phyloP scores from a whole-genome alignment of 2,329 filamentous ascomycete species.

The Fusarium odoratissimum region DNA sequence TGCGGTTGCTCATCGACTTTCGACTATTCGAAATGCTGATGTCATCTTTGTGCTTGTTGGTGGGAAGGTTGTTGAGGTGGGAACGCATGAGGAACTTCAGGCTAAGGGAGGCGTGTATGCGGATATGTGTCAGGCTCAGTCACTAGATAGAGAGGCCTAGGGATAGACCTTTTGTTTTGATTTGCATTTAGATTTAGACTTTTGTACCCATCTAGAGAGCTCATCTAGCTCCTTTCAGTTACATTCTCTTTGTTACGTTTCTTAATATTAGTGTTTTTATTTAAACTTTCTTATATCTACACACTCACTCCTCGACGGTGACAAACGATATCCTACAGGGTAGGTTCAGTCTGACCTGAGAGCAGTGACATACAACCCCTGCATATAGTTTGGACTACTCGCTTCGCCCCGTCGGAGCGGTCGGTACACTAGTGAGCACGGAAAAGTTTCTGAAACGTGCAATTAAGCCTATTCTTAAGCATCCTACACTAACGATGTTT shows the following conservation, averaged over 20 bases:
- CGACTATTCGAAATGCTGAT: slow-evolving; percentile 67
- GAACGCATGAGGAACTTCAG: slow-evolving; percentile 68
- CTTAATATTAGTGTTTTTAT: background rate
- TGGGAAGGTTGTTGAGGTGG: slow-evolving; percentile 67
- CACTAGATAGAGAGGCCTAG: slow-evolving; percentile 9
- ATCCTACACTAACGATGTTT: background rate
- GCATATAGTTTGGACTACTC: background rate
- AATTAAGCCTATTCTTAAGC: slow-evolving; percentile 17
- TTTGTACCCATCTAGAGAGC: fast-evolving
- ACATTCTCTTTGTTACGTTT: fast-evolving
- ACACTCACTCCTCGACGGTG: fast-evolving
- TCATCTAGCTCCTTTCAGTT: background rate
- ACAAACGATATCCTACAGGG: background rate
- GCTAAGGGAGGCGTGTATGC: slow-evolving; percentile 42
- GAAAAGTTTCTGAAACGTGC: background rate
- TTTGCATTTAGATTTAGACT: background rate
- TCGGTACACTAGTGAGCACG: background rate
- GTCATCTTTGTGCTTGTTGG: slow-evolving; percentile 70
- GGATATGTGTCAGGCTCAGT: slow-evolving; percentile 35
- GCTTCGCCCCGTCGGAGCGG: background rate
- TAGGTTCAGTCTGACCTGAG: background rate
- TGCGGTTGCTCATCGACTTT: slow-evolving; percentile 68
- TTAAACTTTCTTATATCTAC: fast-evolving
- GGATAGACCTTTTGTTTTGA: background rate
- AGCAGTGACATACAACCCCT: background rate